Evolutionary conservation across 352 stramenopile genomes (phyloP).

Genomic region (Globisporangium ultimum): DNA sequence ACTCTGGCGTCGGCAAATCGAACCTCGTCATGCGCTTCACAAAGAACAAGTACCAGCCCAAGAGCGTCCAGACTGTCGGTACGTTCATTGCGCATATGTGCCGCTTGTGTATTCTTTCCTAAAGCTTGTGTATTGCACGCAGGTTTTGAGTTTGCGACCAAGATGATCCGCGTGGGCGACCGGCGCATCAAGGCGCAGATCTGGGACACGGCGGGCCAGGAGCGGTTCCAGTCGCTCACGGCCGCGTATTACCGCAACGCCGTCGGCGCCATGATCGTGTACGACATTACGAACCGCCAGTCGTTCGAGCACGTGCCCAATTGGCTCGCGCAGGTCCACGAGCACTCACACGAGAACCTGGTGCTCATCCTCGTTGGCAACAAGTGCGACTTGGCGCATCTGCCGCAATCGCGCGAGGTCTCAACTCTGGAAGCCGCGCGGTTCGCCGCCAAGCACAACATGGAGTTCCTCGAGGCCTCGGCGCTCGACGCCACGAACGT

Average conservation of each 20-base stretch:
- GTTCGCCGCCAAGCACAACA: conserved; percentile 74
- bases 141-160: conserved; percentile 87
- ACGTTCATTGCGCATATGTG: neutral
- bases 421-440: conserved; percentile 83
- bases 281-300: conserved; percentile 88
- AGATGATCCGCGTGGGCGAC: conserved; percentile 81
- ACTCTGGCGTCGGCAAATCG: conserved; percentile 86
- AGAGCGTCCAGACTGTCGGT: conserved; percentile 76
- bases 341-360: conserved; percentile 80
- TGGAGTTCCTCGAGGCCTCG: conserved; percentile 88
- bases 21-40: conserved; percentile 87
- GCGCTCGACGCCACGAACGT: conserved; percentile 85
- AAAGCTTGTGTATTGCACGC: neutral
- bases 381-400: conserved; percentile 83
- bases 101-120: neutral
- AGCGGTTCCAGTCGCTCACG: conserved; percentile 90
- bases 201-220: conserved; percentile 87
- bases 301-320: conserved; percentile 80
- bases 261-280: conserved; percentile 90
- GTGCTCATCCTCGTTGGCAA: conserved; percentile 85
- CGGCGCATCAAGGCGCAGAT: conserved; percentile 86
- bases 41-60: conserved; percentile 85
- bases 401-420: conserved; percentile 73
- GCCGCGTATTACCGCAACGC: conserved; percentile 91
- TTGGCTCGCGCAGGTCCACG: conserved; percentile 79